Evolutionary conservation across 148 eudicot genomes (phyloP).

Genomic region (Spergularia bocconei): DNA sequence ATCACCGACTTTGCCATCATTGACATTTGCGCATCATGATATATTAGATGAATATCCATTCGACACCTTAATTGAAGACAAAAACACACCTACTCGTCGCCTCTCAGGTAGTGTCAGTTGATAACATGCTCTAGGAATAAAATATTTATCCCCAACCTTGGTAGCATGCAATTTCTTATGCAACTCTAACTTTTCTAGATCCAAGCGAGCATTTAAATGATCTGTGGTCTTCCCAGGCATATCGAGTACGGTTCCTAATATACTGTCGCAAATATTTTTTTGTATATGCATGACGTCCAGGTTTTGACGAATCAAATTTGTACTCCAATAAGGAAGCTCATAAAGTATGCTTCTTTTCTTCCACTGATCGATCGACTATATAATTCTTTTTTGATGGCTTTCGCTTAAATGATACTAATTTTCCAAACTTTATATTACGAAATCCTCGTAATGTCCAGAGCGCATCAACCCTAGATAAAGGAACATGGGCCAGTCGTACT

Average conservation of each 20-base stretch:
- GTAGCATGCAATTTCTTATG: too few relatives aligned
- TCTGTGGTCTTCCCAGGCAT: background rate
- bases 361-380: background rate
- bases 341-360: conserved; percentile 4
- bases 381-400: background rate
- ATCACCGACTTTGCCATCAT: background rate
- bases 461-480: background rate
- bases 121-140: background rate
- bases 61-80: background rate
- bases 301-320: background rate
- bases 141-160: background rate
- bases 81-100: background rate
- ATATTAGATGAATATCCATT: conserved; percentile 12
- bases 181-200: too few relatives aligned
- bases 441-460: background rate
- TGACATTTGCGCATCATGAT: conserved; percentile 2
- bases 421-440: background rate
- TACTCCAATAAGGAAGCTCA: conserved; percentile 4
- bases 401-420: background rate
- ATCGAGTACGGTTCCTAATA: conserved; percentile 7
- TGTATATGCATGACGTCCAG: conserved; percentile 3
- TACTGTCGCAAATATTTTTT: conserved; percentile 3
- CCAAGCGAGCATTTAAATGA: background rate
- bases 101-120: background rate
- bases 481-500: too few relatives aligned